Percentiles rank a stretch among this genome's conserved stretches.
Conservation (phyloP, 2,329 filamentous ascomycete genomes). For the Talaromyces albobiverticillius region DNA sequence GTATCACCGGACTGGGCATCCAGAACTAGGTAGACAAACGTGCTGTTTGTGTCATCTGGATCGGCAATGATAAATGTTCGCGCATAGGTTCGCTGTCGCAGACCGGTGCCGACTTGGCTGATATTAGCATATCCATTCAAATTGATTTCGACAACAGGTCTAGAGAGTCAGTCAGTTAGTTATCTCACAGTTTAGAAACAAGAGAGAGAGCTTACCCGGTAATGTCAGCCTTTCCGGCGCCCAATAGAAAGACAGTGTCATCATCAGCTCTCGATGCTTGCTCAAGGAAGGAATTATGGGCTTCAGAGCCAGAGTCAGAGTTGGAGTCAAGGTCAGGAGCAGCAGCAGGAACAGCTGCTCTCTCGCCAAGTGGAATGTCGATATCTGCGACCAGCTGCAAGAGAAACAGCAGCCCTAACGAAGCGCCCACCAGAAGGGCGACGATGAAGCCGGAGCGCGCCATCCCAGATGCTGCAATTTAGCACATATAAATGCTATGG, state of each 20-base stretch:
- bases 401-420: slow-evolving; percentile 27
- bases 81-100: slow-evolving; percentile 84
- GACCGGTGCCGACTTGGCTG: slow-evolving; percentile 75
- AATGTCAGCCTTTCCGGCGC: slow-evolving; percentile 70
- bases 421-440: slow-evolving; percentile 24
- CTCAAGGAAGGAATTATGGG: neutral
- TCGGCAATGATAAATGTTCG: slow-evolving; percentile 84
- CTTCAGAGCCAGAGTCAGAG: neutral
- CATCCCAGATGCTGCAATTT: too few relatives aligned
- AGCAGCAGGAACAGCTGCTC: neutral
- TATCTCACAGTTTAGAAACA: neutral
- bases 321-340: neutral
- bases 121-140: slow-evolving; percentile 89
- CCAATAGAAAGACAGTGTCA: slow-evolving; percentile 58
- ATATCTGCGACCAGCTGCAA: slow-evolving; percentile 29
- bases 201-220: slow-evolving; percentile 54
- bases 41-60: slow-evolving; percentile 61
- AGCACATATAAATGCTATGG: too few relatives aligned
- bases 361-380: slow-evolving; percentile 13
- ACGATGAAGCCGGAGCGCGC: slow-evolving; percentile 26
- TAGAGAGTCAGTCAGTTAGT: slow-evolving; percentile 22
- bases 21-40: slow-evolving; percentile 82
- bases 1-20: slow-evolving; percentile 88
- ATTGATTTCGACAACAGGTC: slow-evolving; percentile 84
- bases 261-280: slow-evolving; percentile 16